Conservation (phyloP, 2,329 filamentous ascomycete species). For the Aspergillus sclerotialis region DNA sequence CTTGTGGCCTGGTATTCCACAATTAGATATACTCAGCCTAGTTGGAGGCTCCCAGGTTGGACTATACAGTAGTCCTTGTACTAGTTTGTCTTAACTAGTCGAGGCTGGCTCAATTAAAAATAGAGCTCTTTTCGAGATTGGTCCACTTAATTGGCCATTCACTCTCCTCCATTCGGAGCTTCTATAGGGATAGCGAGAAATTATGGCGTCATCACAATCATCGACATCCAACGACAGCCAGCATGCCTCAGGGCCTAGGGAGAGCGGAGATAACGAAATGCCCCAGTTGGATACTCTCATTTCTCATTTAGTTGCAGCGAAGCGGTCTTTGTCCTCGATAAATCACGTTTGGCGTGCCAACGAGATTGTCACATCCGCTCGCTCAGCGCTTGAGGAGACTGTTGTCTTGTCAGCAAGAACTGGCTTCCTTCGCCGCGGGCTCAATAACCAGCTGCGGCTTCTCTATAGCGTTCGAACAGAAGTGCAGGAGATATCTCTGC, state of each 20-base stretch:
- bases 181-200: neutral
- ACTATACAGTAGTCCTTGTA: too few relatives aligned
- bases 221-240: slow-evolving; percentile 15
- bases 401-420: slow-evolving; percentile 65
- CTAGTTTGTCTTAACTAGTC: too few relatives aligned
- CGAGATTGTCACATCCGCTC: slow-evolving; percentile 71
- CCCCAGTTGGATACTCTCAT: slow-evolving; percentile 67
- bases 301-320: slow-evolving; percentile 75
- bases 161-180: neutral
- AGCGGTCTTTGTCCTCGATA: slow-evolving; percentile 79
- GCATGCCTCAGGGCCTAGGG: slow-evolving; percentile 7
- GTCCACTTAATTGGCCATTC: neutral
- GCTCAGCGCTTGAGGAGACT: slow-evolving; percentile 68
- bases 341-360: slow-evolving; percentile 77
- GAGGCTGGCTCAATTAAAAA: too few relatives aligned
- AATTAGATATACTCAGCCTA: too few relatives aligned
- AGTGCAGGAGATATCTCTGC: slow-evolving; percentile 36
- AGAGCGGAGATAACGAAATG: slow-evolving; percentile 14
- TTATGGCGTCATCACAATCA: slow-evolving; percentile 27
- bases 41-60: too few relatives aligned
- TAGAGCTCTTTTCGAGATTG: neutral
- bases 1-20: too few relatives aligned
- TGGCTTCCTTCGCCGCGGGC: slow-evolving; percentile 58
- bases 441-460: slow-evolving; percentile 44
- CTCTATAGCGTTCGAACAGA: slow-evolving; percentile 38